Evolutionary conservation across 2,329 filamentous ascomycete species (phyloP), one percentile per base, ranked within the genome.

Genomic region (Exserohilum rostratum): DNA sequence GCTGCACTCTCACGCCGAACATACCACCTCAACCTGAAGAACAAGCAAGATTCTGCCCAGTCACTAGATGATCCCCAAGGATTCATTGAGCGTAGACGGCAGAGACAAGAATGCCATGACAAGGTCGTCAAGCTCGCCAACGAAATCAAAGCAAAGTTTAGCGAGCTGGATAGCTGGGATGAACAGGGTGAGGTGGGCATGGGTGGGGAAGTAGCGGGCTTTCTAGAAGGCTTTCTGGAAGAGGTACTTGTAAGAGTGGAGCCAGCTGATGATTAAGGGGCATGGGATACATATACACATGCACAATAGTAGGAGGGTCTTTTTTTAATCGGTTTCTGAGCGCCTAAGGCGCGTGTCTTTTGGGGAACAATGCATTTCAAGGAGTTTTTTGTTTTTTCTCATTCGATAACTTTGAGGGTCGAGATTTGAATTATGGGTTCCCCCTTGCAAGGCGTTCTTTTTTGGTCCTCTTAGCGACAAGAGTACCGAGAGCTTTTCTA

Each of bases 181-280:
- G 89, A 89, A 72, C 85, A 87, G 38, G 90, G 91, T 64, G 91
- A 92, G 5, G 91, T 98, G 10, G 91, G 92, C 1, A 97, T 98
- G 93, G 93, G 92, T 0, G 88, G 91, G 39, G 93, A 93, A 22
- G 92, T 96, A 2, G 87, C 87, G 39, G 91, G 90, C 1, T 96
- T 98, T 65, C 77, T 98, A 6, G 95, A 99, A 74, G 93, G 93
- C 0, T 85, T 98, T 59, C 79, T 99, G 30, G 95, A 99, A 74
- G 95, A 99, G 79, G 89, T 99, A 20, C 79, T 99, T 18, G 92
- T 97, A 31, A 80, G 95, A 51, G 91, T 98, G 12, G 93, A 98
- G 78, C 90, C 93, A 3, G 82, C 92, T 57, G 90, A 95, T 67
- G 90, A 91, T 64, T 73, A 45, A 45, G 33, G 22, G 4, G 7